A percentile compares a stretch with the other conserved stretches of the same genome.
Conservation (phyloP, 495 filamentous ascomycete species). For the Xylaria curta region DNA sequence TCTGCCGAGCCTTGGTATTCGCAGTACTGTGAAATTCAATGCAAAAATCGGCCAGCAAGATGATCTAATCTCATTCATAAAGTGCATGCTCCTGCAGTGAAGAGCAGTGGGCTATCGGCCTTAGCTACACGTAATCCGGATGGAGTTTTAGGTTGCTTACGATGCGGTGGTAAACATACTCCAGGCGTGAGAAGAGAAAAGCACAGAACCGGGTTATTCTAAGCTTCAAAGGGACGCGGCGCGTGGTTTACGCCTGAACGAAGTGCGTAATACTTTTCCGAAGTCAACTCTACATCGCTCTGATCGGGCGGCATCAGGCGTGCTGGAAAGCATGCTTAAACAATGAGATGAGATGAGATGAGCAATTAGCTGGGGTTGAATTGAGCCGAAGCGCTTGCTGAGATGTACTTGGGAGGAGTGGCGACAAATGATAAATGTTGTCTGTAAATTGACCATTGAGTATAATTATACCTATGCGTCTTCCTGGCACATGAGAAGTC, state of each 20-base stretch:
- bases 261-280: not conserved
- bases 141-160: not conserved
- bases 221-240: not conserved
- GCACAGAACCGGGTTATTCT: not conserved
- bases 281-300: not conserved
- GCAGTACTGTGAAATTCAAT: not conserved
- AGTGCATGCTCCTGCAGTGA: not conserved
- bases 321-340: not conserved
- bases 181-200: not conserved
- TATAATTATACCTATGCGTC: not conserved
- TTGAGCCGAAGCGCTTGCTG: not conserved
- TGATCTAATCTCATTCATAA: not conserved
- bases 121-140: not conserved
- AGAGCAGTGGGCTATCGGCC: not conserved
- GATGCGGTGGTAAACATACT: not conserved
- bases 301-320: not conserved
- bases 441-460: not conserved
- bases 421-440: not conserved
- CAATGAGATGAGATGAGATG: not conserved
- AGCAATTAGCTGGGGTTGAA: not conserved
- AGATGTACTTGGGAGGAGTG: constrained; percentile 22
- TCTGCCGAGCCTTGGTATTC: not conserved
- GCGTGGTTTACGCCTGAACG: not conserved
- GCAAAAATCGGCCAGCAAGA: not conserved
- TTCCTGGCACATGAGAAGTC: not conserved